phyloP scores from a whole-genome alignment of 148 eudicot genomes.

The Nepenthes mirabilis region DNA sequence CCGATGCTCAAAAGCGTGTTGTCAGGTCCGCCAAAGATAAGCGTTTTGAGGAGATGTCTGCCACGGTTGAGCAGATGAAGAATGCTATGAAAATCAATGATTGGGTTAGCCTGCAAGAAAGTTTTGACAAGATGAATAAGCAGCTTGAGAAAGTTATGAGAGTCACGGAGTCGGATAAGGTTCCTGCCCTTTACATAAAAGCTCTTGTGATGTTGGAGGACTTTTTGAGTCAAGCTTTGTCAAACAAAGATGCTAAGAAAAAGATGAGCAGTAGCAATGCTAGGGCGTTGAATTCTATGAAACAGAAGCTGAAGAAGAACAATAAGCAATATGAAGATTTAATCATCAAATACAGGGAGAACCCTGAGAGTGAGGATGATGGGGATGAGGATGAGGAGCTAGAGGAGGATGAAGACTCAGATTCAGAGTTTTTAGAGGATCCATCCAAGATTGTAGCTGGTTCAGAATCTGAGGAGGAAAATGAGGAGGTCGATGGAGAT shows the following conservation, averaged over 20 bases:
- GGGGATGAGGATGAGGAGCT: constrained; percentile 20
- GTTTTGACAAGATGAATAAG: constrained; percentile 77
- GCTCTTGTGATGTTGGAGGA: constrained; percentile 86
- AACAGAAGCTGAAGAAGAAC: constrained; percentile 81
- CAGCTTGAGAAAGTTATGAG: constrained; percentile 88
- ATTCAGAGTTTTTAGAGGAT: constrained; percentile 21
- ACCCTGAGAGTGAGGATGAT: constrained; percentile 58
- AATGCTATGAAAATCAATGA: constrained; percentile 89
- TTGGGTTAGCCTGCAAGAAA: constrained; percentile 81
- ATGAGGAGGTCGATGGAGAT: constrained; percentile 21
- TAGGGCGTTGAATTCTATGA: constrained; percentile 80
- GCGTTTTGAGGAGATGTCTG: constrained; percentile 66
- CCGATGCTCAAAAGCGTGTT: constrained; percentile 50
- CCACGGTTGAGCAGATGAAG: constrained; percentile 82
- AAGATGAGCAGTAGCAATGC: constrained; percentile 87
- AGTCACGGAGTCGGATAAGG: constrained; percentile 43
- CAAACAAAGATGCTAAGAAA: constrained; percentile 79
- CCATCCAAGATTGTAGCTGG: constrained; percentile 15
- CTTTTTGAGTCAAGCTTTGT: constrained; percentile 50
- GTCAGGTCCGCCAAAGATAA: constrained; percentile 68
- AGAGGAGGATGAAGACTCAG: constrained; percentile 25
- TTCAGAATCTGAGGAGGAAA: constrained; percentile 28
- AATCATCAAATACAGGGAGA: constrained; percentile 59
- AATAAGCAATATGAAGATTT: constrained; percentile 69
- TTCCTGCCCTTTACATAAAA: constrained; percentile 55